Evolutionary conservation across 2,329 filamentous ascomycete species (phyloP).

Genomic region (Coleophoma cylindrospora): DNA sequence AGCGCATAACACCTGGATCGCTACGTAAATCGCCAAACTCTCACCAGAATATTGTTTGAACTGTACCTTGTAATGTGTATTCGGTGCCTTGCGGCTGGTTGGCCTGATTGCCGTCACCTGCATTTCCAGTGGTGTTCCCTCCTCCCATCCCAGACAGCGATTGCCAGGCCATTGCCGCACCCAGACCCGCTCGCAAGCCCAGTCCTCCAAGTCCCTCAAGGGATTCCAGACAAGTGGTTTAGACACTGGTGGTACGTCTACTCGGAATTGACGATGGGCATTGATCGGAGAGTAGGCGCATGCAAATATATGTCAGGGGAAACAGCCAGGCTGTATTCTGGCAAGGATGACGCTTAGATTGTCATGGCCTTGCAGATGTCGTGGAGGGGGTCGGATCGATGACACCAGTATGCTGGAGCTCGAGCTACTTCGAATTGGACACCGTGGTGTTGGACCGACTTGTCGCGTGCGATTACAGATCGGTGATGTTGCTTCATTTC

Average conservation of each 20-base stretch:
- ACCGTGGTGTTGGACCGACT: background rate
- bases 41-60: no score
- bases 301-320: slow-evolving; percentile 1
- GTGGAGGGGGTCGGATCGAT: background rate
- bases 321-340: slow-evolving; percentile 1
- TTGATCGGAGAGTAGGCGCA: slow-evolving; percentile 17
- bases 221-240: slow-evolving; percentile 1
- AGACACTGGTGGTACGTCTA: slow-evolving; percentile 6
- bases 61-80: slow-evolving; percentile 65
- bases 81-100: slow-evolving; percentile 58
- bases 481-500: background rate
- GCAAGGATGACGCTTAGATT: background rate
- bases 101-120: slow-evolving; percentile 17
- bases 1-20: slow-evolving; percentile 86
- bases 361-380: background rate
- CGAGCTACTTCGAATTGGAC: background rate
- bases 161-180: slow-evolving; percentile 62
- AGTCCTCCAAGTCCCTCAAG: background rate
- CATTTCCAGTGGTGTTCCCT: slow-evolving; percentile 21
- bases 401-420: background rate
- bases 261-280: slow-evolving; percentile 9
- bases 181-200: slow-evolving; percentile 7
- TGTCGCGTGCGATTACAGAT: background rate
- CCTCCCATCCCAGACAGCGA: slow-evolving; percentile 51
- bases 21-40: no score